Percentiles rank a stretch among this genome's conserved stretches.
These are phyloP conservation scores for Pichia occidentalis DNA, from an alignment of 805 yeast species.

Conservation along the genomic window DNA sequence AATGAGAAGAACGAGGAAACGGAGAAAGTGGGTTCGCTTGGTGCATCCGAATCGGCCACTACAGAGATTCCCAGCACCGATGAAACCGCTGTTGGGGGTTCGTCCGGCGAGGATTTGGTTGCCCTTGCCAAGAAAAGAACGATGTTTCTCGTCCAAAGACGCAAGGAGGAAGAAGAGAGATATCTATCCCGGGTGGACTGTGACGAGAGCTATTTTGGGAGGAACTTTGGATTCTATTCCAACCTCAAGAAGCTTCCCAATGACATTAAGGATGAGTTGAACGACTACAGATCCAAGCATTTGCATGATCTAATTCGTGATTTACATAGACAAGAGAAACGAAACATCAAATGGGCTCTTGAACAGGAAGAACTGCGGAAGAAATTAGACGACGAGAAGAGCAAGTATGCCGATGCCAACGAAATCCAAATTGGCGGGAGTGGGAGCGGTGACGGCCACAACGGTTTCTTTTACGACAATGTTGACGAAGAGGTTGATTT, in stretches of 20 bases:
- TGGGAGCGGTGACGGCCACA: conserved; percentile 11
- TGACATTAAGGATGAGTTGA: conserved; percentile 17
- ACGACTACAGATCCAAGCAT: conserved; percentile 16
- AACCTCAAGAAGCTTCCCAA: conserved; percentile 20
- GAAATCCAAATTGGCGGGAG: conserved; percentile 16
- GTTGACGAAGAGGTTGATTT: conserved; percentile 28
- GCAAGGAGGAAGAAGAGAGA: conserved; percentile 29
- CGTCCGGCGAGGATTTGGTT: no score
- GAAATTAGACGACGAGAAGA: conserved; percentile 20
- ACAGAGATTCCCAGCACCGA: no score
- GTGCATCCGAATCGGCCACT: not conserved
- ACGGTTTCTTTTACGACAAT: conserved; percentile 8
- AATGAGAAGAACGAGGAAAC: conserved; percentile 6
- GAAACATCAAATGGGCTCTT: conserved; percentile 14
- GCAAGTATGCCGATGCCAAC: conserved; percentile 16
- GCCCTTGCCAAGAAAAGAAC: conserved; percentile 48
- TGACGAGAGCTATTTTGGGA: conserved; percentile 29
- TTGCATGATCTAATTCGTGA: conserved; percentile 21
- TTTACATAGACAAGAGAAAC: conserved; percentile 29
- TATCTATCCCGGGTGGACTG: conserved; percentile 28
- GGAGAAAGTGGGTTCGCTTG: not conserved
- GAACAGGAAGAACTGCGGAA: conserved; percentile 27
- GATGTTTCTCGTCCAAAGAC: conserved; percentile 30
- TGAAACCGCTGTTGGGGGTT: no score
- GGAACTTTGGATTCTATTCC: conserved; percentile 29